phyloP scores from a whole-genome alignment of 352 stramenopile species.

The Pythium angustatum region DNA sequence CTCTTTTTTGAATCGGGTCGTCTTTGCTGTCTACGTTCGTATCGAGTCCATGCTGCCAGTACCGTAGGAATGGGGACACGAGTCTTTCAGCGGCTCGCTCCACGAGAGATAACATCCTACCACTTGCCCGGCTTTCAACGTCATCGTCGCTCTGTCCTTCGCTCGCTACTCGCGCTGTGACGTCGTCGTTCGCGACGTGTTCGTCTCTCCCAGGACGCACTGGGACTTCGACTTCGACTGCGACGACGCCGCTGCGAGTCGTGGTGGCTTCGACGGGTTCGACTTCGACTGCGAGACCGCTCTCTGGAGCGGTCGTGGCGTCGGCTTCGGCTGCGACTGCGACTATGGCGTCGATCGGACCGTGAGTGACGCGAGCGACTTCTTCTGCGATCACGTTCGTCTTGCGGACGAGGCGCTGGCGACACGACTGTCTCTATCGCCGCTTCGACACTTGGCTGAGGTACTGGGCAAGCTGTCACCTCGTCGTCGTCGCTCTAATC shows the following conservation, averaged over 20 bases:
- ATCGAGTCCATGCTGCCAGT: too few relatives aligned
- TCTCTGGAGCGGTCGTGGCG: not conserved
- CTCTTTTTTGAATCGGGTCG: too few relatives aligned
- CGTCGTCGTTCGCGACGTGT: not conserved
- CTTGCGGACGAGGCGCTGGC: not conserved
- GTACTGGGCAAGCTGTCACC: too few relatives aligned
- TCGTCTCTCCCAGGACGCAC: not conserved
- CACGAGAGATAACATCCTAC: too few relatives aligned
- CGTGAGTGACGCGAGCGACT: not conserved
- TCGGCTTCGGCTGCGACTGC: not conserved
- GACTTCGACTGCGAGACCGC: not conserved
- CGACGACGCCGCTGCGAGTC: not conserved
- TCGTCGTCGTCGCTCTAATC: slow-evolving; percentile 3
- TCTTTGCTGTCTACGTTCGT: too few relatives aligned
- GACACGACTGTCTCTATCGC: not conserved
- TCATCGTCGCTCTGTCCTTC: too few relatives aligned
- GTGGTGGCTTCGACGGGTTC: not conserved
- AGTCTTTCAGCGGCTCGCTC: too few relatives aligned
- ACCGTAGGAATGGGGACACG: too few relatives aligned
- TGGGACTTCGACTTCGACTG: not conserved
- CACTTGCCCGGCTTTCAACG: too few relatives aligned
- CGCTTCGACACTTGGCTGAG: not conserved
- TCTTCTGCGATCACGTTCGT: not conserved
- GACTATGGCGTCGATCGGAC: not conserved
- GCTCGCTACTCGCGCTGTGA: not conserved